phyloP scores from a whole-genome alignment of 495 filamentous ascomycete genomes.

The Lentithecium fluviatile region DNA sequence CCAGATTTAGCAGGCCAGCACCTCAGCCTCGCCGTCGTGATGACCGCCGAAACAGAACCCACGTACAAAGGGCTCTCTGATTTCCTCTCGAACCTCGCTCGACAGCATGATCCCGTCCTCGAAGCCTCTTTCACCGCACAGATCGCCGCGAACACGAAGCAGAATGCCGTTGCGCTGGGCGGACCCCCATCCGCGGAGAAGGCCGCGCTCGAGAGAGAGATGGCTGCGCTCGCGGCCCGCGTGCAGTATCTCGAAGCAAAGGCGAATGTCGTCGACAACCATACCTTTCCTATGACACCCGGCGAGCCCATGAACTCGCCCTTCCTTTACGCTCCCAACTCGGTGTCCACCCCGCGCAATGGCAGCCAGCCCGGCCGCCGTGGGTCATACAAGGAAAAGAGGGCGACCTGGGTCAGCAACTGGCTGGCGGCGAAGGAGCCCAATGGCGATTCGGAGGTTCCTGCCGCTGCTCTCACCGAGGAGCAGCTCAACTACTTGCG shows the following conservation, averaged over 20 bases:
- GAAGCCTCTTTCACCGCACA: slow-evolving; percentile 39
- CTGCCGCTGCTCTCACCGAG: slow-evolving; percentile 41
- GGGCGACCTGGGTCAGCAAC: slow-evolving; percentile 44
- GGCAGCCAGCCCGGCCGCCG: slow-evolving; percentile 27
- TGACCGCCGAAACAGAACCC: slow-evolving; percentile 37
- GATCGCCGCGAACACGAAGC: slow-evolving; percentile 38
- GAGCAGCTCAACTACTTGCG: slow-evolving; percentile 50
- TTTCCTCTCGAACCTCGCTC: slow-evolving; percentile 44
- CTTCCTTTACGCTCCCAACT: slow-evolving; percentile 31
- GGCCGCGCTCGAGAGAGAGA: slow-evolving; percentile 47
- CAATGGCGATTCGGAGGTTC: slow-evolving; percentile 35
- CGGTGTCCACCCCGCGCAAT: slow-evolving; percentile 12
- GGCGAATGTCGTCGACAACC: slow-evolving; percentile 44
- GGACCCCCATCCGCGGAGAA: slow-evolving; percentile 51
- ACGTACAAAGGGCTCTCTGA: slow-evolving; percentile 39
- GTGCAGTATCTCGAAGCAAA: slow-evolving; percentile 50
- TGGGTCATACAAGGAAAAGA: slow-evolving; percentile 33
- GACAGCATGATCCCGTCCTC: slow-evolving; percentile 37
- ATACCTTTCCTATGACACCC: slow-evolving; percentile 45
- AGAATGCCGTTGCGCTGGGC: slow-evolving; percentile 42
- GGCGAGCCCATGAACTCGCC: slow-evolving; percentile 43
- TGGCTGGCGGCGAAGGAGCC: slow-evolving; percentile 39
- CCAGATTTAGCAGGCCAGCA: neutral
- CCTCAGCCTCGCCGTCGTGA: slow-evolving; percentile 25
- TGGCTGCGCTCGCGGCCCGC: slow-evolving; percentile 48